Percentiles rank a stretch among this genome's conserved stretches.
These are phyloP conservation scores for Carex myosuroides DNA, from an alignment of 176 grass and related monocot genomes.

Conservation along the genomic window DNA sequence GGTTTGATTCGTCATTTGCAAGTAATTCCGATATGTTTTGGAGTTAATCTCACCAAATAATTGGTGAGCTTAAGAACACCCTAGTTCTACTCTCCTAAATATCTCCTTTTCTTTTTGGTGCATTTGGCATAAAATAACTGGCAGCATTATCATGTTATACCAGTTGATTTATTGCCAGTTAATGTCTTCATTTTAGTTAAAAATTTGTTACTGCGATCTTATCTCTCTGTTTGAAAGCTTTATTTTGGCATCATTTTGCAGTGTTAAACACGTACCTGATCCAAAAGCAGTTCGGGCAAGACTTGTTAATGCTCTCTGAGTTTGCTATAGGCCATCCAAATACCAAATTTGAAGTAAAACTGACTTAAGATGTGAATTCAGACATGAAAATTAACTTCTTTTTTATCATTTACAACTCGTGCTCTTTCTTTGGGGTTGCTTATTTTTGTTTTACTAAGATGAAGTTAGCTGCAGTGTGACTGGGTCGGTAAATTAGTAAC, in stretches of 20 bases:
- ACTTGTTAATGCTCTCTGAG: constrained; percentile 44
- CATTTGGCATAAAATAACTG: no score
- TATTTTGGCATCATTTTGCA: constrained; percentile 28
- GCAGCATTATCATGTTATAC: neutral
- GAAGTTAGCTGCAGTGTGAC: neutral
- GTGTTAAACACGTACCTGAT: constrained; percentile 52
- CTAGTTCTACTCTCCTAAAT: no score
- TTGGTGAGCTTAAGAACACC: no score
- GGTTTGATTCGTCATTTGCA: no score
- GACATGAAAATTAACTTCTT: neutral
- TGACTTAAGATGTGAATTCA: neutral
- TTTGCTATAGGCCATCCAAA: neutral
- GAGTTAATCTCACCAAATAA: no score
- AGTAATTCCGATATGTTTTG: no score
- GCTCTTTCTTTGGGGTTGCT: neutral
- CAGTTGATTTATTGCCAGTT: neutral
- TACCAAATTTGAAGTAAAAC: neutral
- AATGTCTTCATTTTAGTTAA: neutral
- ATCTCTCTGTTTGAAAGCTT: neutral
- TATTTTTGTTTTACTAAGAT: neutral
- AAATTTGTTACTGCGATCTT: neutral
- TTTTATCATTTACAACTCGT: neutral
- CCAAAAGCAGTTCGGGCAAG: constrained; percentile 43
- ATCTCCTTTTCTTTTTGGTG: no score
- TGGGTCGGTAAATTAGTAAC: neutral